A percentile compares a stretch with the other conserved stretches of the same genome.
These are phyloP conservation scores for Trichosporon sp. DNA, from an alignment of 1,284 basidiomycete species.

Conservation along the genomic window DNA sequence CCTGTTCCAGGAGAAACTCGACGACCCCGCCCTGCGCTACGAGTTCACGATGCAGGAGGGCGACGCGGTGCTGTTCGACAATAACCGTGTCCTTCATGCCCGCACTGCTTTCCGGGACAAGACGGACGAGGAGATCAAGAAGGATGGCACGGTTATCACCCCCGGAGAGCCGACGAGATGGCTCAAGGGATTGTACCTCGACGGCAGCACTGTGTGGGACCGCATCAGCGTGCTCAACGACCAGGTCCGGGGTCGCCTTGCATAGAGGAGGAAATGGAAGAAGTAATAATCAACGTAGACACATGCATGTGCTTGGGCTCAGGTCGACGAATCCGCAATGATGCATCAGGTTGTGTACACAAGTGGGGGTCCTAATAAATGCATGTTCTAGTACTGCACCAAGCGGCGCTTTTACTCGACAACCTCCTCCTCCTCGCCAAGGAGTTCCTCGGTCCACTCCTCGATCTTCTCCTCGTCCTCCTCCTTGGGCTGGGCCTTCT, in stretches of 20 bases:
- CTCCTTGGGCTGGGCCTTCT: slow-evolving; percentile 33
- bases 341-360: slow-evolving; percentile 7
- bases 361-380: background rate
- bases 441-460: slow-evolving; percentile 85
- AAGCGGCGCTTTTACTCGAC: slow-evolving; percentile 16
- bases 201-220: slow-evolving; percentile 75
- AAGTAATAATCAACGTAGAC: too few relatives aligned
- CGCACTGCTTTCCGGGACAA: slow-evolving; percentile 72
- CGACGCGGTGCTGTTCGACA: slow-evolving; percentile 90
- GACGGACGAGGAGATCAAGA: slow-evolving; percentile 37
- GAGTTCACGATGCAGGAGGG: slow-evolving; percentile 76
- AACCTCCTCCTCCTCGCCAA: slow-evolving; percentile 86
- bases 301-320: too few relatives aligned
- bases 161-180: slow-evolving; percentile 67
- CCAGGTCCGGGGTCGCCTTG: slow-evolving; percentile 23
- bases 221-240: slow-evolving; percentile 42
- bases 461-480: slow-evolving; percentile 73
- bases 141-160: slow-evolving; percentile 42
- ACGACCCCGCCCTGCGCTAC: slow-evolving; percentile 64
- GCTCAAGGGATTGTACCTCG: slow-evolving; percentile 85
- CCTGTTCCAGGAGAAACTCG: slow-evolving; percentile 67
- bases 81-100: slow-evolving; percentile 87
- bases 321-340: background rate
- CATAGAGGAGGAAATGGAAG: background rate
- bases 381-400: slow-evolving; percentile 5